Conservation (phyloP, 306 rosid species). For the Prunus dulcis region DNA sequence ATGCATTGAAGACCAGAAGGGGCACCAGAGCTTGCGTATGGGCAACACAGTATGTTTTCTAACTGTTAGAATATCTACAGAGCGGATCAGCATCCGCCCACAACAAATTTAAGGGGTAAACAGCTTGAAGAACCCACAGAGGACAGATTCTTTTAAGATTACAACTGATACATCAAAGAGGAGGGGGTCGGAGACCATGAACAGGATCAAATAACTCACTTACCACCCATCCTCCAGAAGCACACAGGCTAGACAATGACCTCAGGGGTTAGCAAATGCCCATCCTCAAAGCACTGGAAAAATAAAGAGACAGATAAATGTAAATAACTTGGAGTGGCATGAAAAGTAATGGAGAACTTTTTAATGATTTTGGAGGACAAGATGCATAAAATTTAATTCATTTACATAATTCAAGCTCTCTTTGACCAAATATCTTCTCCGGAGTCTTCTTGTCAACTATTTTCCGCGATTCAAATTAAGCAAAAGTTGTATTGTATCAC, state of each 20-base stretch:
- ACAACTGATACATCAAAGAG: slow-evolving; percentile 31
- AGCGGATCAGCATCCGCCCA: slow-evolving; percentile 34
- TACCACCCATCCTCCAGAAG: slow-evolving; percentile 50
- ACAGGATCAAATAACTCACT: slow-evolving; percentile 42
- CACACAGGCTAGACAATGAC: slow-evolving; percentile 37
- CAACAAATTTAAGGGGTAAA: slow-evolving; percentile 35
- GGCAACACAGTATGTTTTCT: slow-evolving; percentile 31
- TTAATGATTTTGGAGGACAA: background rate
- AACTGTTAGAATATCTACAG: slow-evolving; percentile 46
- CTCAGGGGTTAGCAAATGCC: slow-evolving; percentile 38
- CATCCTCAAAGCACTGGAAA: slow-evolving; percentile 54
- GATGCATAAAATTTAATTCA: background rate
- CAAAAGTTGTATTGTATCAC: background rate
- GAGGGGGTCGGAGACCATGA: slow-evolving; percentile 41
- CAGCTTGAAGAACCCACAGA: slow-evolving; percentile 25
- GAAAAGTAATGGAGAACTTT: background rate
- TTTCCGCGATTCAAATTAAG: background rate
- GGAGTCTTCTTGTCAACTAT: background rate
- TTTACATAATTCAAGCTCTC: background rate
- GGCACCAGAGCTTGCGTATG: slow-evolving; percentile 32
- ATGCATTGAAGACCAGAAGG: slow-evolving; percentile 31
- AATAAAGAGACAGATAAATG: slow-evolving; percentile 18
- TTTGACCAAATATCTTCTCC: background rate
- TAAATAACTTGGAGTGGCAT: background rate
- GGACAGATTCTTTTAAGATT: slow-evolving; percentile 26